Evolutionary conservation across 192 early-diverging fungal genomes (phyloP).

Genomic region (Coemansia sp.): DNA sequence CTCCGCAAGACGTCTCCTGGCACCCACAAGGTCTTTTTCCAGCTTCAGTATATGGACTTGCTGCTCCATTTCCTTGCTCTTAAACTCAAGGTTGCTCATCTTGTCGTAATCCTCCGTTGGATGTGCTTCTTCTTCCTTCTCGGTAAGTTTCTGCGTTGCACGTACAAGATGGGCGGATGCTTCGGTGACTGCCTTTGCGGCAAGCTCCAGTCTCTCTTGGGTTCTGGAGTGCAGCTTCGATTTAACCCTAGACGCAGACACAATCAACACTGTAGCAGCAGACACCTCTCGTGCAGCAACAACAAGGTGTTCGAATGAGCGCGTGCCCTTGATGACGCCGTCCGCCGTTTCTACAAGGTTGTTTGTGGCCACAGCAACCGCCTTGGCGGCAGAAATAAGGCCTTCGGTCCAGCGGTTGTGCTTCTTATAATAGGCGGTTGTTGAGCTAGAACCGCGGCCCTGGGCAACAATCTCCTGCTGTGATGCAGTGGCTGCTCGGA

Average conservation of each 20-base stretch:
- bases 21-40: constrained; percentile 86
- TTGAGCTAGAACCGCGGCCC: constrained; percentile 76
- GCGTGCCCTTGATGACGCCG: constrained; percentile 88
- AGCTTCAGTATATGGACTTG: constrained; percentile 96
- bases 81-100: constrained; percentile 90
- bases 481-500: constrained; percentile 88
- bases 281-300: constrained; percentile 97
- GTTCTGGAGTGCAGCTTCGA: constrained; percentile 88
- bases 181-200: constrained; percentile 90
- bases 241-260: constrained; percentile 95
- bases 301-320: constrained; percentile 90
- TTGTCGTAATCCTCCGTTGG: constrained; percentile 63
- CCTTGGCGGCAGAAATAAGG: constrained; percentile 93
- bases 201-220: constrained; percentile 91
- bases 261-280: constrained; percentile 94
- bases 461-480: constrained; percentile 98
- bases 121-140: constrained; percentile 65
- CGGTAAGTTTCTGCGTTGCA: constrained; percentile 82
- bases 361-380: constrained; percentile 91
- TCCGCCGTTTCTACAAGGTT: constrained; percentile 93
- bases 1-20: constrained; percentile 85
- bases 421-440: constrained; percentile 96
- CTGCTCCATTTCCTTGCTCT: constrained; percentile 96
- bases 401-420: constrained; percentile 99
- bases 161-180: constrained; percentile 88